Conservation (phyloP, 257 asterid species). For the Ajuga chamaepitys region DNA sequence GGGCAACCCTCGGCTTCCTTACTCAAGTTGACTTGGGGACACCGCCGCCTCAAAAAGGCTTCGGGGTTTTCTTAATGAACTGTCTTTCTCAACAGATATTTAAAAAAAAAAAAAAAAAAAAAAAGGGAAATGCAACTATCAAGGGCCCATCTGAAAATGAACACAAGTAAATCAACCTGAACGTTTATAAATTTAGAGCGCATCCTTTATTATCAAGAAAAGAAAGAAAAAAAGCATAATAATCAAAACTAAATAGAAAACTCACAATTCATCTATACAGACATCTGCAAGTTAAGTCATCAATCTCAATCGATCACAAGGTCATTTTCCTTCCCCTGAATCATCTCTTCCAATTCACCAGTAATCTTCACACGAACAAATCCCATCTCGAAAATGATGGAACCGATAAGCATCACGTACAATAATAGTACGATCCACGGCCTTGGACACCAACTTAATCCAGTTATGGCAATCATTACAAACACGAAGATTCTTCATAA, state of each 20-base stretch:
- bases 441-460: constrained; percentile 56
- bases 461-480: constrained; percentile 84
- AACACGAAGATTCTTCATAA: constrained; percentile 85
- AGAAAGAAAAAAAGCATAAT: background rate
- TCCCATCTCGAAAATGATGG: constrained; percentile 75
- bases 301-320: constrained; percentile 57
- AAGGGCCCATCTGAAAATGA: too few species aligned
- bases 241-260: background rate
- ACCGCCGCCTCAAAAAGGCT: too few species aligned
- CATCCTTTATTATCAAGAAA: too few species aligned
- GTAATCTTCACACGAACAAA: constrained; percentile 73
- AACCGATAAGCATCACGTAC: constrained; percentile 84
- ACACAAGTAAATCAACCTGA: too few species aligned
- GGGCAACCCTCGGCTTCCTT: too few species aligned
- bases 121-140: too few species aligned
- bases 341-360: constrained; percentile 41
- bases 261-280: constrained; percentile 61
- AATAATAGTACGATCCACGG: constrained; percentile 41
- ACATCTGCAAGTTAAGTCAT: constrained; percentile 70
- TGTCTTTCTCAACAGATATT: too few species aligned
- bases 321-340: constrained; percentile 28
- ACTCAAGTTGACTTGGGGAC: too few species aligned
- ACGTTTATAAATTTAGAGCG: background rate
- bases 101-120: too few species aligned
- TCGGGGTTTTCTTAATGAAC: too few species aligned